Conservation (phyloP, 176 grass and related monocot species). For the Chrysopogon serrulatus region DNA sequence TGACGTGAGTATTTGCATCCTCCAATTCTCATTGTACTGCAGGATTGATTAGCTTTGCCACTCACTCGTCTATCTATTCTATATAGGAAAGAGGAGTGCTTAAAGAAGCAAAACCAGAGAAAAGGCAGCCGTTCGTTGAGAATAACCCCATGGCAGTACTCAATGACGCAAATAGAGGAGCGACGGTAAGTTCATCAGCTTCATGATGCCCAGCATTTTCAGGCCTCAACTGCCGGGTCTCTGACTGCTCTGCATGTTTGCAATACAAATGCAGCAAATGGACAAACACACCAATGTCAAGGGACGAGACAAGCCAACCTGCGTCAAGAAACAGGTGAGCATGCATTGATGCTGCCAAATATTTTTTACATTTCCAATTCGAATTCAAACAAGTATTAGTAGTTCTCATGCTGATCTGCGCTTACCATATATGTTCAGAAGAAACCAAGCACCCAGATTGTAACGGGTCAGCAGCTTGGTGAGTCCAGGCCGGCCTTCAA, state of each 20-base stretch:
- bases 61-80: neutral
- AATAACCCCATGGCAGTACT: constrained; percentile 17
- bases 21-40: neutral
- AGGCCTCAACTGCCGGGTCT: neutral
- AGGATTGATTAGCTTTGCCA: neutral
- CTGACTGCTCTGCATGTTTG: constrained; percentile 11
- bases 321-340: constrained; percentile 34
- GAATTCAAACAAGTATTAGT: neutral
- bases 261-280: constrained; percentile 21
- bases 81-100: constrained; percentile 72
- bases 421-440: constrained; percentile 19
- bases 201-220: neutral
- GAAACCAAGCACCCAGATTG: constrained; percentile 7
- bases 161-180: constrained; percentile 16
- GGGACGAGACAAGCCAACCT: constrained; percentile 23
- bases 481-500: constrained; percentile 19
- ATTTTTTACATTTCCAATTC: neutral
- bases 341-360: neutral
- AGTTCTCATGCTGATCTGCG: constrained; percentile 2
- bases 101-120: constrained; percentile 79
- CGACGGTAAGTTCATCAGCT: neutral
- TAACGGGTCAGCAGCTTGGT: neutral
- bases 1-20: constrained; percentile 51
- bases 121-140: constrained; percentile 25
- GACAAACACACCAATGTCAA: constrained; percentile 21